phyloP scores from a whole-genome alignment of 352 stramenopile species.

The Phytophthora sansomeana region DNA sequence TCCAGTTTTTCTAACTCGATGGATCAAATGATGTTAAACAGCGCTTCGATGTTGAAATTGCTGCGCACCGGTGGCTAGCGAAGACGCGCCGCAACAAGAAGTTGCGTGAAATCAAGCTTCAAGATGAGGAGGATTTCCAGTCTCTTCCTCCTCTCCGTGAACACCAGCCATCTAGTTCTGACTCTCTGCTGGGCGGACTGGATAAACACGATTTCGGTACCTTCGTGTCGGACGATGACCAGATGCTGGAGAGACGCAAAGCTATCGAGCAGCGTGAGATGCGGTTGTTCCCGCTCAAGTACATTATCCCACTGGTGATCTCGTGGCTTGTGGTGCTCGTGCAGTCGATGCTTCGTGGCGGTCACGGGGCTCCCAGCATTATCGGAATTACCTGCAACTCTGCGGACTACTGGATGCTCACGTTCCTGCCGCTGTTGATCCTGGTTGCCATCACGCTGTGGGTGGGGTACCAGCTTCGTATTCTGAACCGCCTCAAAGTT shows the following conservation, averaged over 20 bases:
- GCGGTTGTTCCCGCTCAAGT: slow-evolving; percentile 59
- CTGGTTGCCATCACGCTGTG: slow-evolving; percentile 70
- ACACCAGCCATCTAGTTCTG: slow-evolving; percentile 34
- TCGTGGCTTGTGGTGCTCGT: slow-evolving; percentile 80
- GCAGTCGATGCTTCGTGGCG: slow-evolving; percentile 78
- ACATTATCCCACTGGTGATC: slow-evolving; percentile 62
- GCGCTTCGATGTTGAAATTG: slow-evolving; percentile 74
- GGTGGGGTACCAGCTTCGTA: slow-evolving; percentile 65
- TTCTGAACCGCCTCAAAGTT: slow-evolving; percentile 80
- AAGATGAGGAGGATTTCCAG: slow-evolving; percentile 76
- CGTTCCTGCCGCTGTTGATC: slow-evolving; percentile 80
- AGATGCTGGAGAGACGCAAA: slow-evolving; percentile 43
- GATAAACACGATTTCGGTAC: slow-evolving; percentile 52
- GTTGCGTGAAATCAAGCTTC: slow-evolving; percentile 42
- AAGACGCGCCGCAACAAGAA: slow-evolving; percentile 71
- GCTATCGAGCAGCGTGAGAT: slow-evolving; percentile 60
- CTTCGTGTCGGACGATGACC: slow-evolving; percentile 55
- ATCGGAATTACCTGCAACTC: slow-evolving; percentile 96
- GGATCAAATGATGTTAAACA: slow-evolving; percentile 23
- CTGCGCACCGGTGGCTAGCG: slow-evolving; percentile 65
- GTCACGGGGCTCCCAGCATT: slow-evolving; percentile 70
- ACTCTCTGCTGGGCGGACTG: slow-evolving; percentile 26
- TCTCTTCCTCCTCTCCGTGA: slow-evolving; percentile 57
- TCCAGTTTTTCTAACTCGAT: neutral
- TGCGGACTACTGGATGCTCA: slow-evolving; percentile 93